These are phyloP conservation scores for Mucor velutinosus DNA, from an alignment of 371 early-diverging fungal species.

Conservation along the genomic window DNA sequence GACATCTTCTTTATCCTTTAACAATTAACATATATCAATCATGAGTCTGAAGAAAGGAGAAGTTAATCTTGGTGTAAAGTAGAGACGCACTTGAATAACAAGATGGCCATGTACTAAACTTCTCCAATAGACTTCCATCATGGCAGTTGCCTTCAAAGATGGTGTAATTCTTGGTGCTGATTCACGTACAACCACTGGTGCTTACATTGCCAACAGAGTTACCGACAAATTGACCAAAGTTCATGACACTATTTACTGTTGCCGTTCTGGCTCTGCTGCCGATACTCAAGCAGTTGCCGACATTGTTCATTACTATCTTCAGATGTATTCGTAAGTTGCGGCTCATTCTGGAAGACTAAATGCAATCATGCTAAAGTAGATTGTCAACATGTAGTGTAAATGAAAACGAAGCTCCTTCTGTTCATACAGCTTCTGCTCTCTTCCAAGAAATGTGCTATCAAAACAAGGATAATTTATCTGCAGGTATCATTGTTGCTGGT, in stretches of 20 bases:
- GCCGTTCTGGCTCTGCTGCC: slow-evolving; percentile 98
- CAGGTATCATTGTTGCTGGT: slow-evolving; percentile 99
- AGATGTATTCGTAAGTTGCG: slow-evolving; percentile 80
- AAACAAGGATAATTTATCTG: slow-evolving; percentile 89
- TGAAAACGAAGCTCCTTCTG: slow-evolving; percentile 85
- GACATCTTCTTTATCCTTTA: neutral
- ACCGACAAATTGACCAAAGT: slow-evolving; percentile 99
- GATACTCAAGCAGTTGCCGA: slow-evolving; percentile 99
- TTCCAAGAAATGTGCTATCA: slow-evolving; percentile 96
- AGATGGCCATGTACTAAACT: neutral
- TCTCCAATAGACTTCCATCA: slow-evolving; percentile 74
- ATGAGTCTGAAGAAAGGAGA: slow-evolving; percentile 90
- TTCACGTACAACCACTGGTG: slow-evolving; percentile 95
- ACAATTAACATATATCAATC: slow-evolving; percentile 7
- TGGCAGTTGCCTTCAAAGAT: slow-evolving; percentile 95
- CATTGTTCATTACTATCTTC: slow-evolving; percentile 91
- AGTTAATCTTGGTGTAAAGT: slow-evolving; percentile 90
- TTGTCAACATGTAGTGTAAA: slow-evolving; percentile 60
- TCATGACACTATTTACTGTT: slow-evolving; percentile 96
- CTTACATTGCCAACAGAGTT: slow-evolving; percentile 97
- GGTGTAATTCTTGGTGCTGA: slow-evolving; percentile 99
- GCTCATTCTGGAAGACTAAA: neutral
- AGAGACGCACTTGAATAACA: neutral
- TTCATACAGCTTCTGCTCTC: slow-evolving; percentile 90
- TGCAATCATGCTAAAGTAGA: neutral